These are phyloP conservation scores for Curvularia sp. DNA, from an alignment of 2,329 filamentous ascomycete species.

Conservation along the genomic window DNA sequence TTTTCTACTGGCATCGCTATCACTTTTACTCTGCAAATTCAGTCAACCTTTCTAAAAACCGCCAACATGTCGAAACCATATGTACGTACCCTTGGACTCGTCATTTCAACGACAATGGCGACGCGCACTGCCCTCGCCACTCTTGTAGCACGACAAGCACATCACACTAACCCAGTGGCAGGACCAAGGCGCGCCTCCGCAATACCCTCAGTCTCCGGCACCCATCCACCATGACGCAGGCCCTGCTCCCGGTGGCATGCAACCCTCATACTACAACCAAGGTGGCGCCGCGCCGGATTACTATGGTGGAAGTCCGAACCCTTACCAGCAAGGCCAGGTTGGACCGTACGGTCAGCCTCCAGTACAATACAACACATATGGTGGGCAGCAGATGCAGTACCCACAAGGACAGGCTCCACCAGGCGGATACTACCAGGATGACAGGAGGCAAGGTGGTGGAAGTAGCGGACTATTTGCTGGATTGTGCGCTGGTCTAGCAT, in stretches of 20 bases:
- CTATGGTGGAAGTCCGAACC: conserved; percentile 33
- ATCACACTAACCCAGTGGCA: neutral
- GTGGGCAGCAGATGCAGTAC: conserved; percentile 48
- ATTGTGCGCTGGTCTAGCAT: conserved; percentile 56
- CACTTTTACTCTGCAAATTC: neutral
- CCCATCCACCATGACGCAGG: conserved; percentile 44
- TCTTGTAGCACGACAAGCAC: neutral
- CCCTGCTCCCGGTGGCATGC: conserved; percentile 26
- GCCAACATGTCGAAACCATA: conserved; percentile 15
- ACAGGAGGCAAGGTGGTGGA: conserved; percentile 36
- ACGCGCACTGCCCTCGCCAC: neutral
- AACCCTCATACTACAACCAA: conserved; percentile 31
- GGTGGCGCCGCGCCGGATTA: conserved; percentile 27
- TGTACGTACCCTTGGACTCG: conserved; percentile 9
- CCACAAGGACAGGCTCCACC: conserved; percentile 44
- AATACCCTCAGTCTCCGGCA: conserved; percentile 44
- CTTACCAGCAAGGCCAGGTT: conserved; percentile 36
- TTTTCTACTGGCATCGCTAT: neutral
- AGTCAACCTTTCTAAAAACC: neutral
- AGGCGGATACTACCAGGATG: conserved; percentile 52
- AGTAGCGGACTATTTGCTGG: conserved; percentile 53
- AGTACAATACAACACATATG: conserved; percentile 29
- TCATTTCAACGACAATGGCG: neutral
- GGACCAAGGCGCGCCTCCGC: conserved; percentile 40
- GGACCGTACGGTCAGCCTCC: conserved; percentile 24